Evolutionary conservation across 2,329 filamentous ascomycete species (phyloP).

Genomic region (Sporothrix brunneoviolacea): DNA sequence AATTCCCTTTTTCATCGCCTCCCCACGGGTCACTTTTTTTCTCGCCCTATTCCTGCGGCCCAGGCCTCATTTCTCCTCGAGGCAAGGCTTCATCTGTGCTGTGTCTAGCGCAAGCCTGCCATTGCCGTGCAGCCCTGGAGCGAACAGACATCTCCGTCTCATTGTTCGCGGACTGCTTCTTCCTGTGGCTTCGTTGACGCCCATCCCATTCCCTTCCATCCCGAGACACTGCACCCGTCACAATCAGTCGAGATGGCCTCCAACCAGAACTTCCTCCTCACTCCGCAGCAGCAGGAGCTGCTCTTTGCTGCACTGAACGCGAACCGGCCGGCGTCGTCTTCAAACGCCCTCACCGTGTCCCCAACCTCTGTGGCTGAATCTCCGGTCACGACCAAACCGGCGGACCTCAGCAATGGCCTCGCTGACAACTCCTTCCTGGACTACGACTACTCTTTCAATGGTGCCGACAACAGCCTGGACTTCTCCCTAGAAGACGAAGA

Average conservation of each 20-base stretch:
- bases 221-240: not conserved
- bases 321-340: slow-evolving; percentile 45
- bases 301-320: slow-evolving; percentile 71
- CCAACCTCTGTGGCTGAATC: slow-evolving; percentile 45
- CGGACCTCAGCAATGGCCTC: slow-evolving; percentile 41
- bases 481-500: slow-evolving; percentile 58
- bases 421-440: slow-evolving; percentile 80
- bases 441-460: slow-evolving; percentile 71
- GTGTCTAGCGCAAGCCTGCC: too few species aligned
- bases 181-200: too few species aligned
- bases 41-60: not conserved
- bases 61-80: too few species aligned
- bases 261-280: slow-evolving; percentile 57
- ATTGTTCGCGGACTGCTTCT: not conserved
- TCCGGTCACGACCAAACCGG: slow-evolving; percentile 37
- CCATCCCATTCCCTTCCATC: slow-evolving; percentile 1
- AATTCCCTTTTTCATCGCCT: slow-evolving; percentile 8
- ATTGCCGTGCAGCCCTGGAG: not conserved
- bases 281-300: slow-evolving; percentile 68
- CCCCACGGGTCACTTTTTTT: not conserved
- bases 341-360: slow-evolving; percentile 38
- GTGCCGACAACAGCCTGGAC: slow-evolving; percentile 62
- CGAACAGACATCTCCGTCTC: not conserved
- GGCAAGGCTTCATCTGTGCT: not conserved
- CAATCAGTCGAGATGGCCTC: slow-evolving; percentile 40